Conservation (phyloP, 2,329 filamentous ascomycete species). For the Aspergillus pseudonomiae region DNA sequence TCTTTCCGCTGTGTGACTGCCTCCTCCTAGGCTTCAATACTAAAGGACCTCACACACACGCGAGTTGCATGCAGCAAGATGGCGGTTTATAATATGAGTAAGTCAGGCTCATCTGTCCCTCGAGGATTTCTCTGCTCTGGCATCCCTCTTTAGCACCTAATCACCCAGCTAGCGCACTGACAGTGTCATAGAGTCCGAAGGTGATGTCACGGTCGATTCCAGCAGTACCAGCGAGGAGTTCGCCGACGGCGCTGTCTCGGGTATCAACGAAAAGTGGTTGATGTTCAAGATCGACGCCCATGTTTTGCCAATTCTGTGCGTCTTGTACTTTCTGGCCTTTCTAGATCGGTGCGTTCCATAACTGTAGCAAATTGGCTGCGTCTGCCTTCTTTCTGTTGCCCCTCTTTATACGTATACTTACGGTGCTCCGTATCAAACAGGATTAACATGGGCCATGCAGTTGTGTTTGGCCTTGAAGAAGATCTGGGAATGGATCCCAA, state of each 20-base stretch:
- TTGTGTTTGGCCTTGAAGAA: constrained; percentile 63
- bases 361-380: too few species aligned
- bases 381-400: not conserved
- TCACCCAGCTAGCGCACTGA: not conserved
- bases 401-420: not conserved
- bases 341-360: constrained; percentile 48
- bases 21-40: too few species aligned
- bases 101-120: accelerated
- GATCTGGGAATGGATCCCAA: constrained; percentile 59
- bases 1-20: too few species aligned
- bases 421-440: constrained; percentile 33
- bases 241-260: not conserved
- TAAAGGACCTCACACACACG: too few species aligned
- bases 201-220: not conserved
- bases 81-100: not conserved
- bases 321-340: constrained; percentile 70
- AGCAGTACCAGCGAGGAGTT: not conserved
- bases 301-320: constrained; percentile 69
- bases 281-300: constrained; percentile 68
- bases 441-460: constrained; percentile 77
- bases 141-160: not conserved
- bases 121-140: accelerated
- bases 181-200: not conserved
- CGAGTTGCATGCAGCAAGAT: not conserved
- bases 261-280: constrained; percentile 58